Base-by-base conservation (phyloP, 768 basidiomycete species). In the Boletus pseudopeckii region DNA sequence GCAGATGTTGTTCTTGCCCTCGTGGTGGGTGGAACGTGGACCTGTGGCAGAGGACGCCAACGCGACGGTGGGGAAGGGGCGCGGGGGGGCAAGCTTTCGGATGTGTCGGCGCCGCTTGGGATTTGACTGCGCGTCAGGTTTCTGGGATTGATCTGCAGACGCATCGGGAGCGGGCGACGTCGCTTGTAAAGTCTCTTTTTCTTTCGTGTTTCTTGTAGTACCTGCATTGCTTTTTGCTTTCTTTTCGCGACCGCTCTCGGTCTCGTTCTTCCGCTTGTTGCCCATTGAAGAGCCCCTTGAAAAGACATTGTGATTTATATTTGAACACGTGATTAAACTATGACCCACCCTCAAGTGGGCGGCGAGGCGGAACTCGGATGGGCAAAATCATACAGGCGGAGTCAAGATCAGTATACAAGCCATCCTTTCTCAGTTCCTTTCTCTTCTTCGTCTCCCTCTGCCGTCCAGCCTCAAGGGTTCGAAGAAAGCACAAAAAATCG, bases 1-100 rank as follows among this genome's bases (percentile, higher is more conserved):
- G 55, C 89, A 90, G 48, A 93, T 85, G 60, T 81, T 74, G 60
- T 90, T 91, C 66, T 89, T 92, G 54, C 90, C 90, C 65, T 91
- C 87, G 14, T 76, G 81, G 57, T 88, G 88, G 33, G 83, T 79
- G 7, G 90, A 91, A 33, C 82, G 84, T 24, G 91, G 90, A 1
- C 90, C 90, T 1, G 89, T 89, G 6, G 86, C 87, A 54, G 85
- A 85, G 20, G 84, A 86, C n/a, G 85, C 85, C 1, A 78, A 69
- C 30, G 90, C 80, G 5, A 92, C 86, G 0, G 83, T 83, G 32
- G 90, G 86, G 65, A 83, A 90, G 3, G 90, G 91, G 36, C 88
- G 79, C 8, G 82, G 78, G 11, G 91, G 87, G 3, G 76, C 79
- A 38, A 93, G 81, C 61, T 88, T 91, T 32, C 79, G 80, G 41